phyloP scores from a whole-genome alignment of 176 grass and related monocot species.

The Dendrocalamus sinicus region DNA sequence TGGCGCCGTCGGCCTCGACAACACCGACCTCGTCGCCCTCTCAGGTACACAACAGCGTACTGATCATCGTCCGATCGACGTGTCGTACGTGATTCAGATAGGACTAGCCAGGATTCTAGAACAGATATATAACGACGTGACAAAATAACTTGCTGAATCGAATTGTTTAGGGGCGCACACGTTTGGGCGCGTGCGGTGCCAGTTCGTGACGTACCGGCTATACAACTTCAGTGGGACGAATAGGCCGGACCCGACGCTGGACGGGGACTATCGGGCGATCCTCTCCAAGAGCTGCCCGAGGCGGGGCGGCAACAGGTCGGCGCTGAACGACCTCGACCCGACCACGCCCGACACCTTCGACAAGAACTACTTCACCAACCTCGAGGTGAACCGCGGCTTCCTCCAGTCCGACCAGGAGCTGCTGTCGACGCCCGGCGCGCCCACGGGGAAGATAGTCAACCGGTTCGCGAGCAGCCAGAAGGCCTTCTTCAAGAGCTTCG shows the following conservation, averaged over 20 bases:
- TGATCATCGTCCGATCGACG: background rate
- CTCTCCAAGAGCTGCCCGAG: slow-evolving; percentile 58
- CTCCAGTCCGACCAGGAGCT: slow-evolving; percentile 84
- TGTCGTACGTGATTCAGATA: background rate
- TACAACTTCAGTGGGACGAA: slow-evolving; percentile 71
- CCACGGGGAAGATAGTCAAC: slow-evolving; percentile 53
- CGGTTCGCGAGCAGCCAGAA: slow-evolving; percentile 61
- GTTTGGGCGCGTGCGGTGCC: slow-evolving; percentile 72
- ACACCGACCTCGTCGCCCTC: slow-evolving; percentile 76
- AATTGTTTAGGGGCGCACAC: slow-evolving; percentile 74
- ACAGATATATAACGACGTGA: no score
- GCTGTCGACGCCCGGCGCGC: slow-evolving; percentile 52
- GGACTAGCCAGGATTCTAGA: background rate
- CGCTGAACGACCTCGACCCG: slow-evolving; percentile 68
- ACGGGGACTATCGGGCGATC: slow-evolving; percentile 46
- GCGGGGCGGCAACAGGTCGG: slow-evolving; percentile 44
- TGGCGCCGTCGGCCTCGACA: slow-evolving; percentile 60
- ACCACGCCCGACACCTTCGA: slow-evolving; percentile 82
- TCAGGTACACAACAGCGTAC: slow-evolving; percentile 53
- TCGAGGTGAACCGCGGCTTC: slow-evolving; percentile 56
- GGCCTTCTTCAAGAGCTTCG: slow-evolving; percentile 75
- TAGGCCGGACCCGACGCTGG: slow-evolving; percentile 61
- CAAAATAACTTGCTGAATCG: background rate
- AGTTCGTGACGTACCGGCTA: slow-evolving; percentile 58
- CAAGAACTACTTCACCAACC: slow-evolving; percentile 69